Conservation (phyloP, 1,284 basidiomycete genomes). For the Rhodotorula sp. region DNA sequence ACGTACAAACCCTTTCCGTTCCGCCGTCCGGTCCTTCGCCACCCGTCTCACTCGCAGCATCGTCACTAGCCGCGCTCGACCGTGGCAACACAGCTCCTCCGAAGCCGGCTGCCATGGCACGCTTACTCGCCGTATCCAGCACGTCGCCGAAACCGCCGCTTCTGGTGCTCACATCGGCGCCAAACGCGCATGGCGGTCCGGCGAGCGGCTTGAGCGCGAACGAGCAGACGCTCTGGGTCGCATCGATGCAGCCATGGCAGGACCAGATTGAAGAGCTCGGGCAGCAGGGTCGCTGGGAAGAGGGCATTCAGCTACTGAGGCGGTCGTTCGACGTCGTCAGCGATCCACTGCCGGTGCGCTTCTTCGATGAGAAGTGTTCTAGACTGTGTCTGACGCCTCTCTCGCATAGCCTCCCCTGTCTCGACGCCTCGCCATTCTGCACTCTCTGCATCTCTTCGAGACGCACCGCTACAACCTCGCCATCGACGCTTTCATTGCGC, state of each 20-base stretch:
- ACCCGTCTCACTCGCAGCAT: conserved; percentile 41
- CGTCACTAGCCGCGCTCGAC: conserved; percentile 59
- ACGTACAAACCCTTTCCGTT: conserved; percentile 66
- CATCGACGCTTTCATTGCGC: conserved; percentile 80
- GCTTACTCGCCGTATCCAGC: conserved; percentile 62
- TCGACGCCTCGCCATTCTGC: conserved; percentile 53
- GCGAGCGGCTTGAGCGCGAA: background rate
- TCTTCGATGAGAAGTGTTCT: background rate
- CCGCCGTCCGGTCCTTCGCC: conserved; percentile 57
- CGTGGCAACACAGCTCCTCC: background rate
- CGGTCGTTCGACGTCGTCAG: background rate
- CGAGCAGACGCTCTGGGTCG: conserved; percentile 62
- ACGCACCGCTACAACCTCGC: conserved; percentile 69
- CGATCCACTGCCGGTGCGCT: conserved; percentile 2
- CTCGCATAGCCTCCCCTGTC: conserved; percentile 37
- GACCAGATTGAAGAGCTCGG: conserved; percentile 46
- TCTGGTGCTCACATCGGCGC: conserved; percentile 35
- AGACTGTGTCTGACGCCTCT: background rate
- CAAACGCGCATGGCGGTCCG: conserved; percentile 69
- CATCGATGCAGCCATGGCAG: conserved; percentile 62
- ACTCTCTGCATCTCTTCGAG: conserved; percentile 72
- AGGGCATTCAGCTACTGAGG: conserved; percentile 1
- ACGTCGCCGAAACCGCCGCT: conserved; percentile 44
- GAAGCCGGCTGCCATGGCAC: conserved; percentile 35
- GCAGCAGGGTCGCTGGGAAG: background rate